These are phyloP conservation scores for Lichenothelia convexa DNA, from an alignment of 495 filamentous ascomycete species.

Conservation along the genomic window DNA sequence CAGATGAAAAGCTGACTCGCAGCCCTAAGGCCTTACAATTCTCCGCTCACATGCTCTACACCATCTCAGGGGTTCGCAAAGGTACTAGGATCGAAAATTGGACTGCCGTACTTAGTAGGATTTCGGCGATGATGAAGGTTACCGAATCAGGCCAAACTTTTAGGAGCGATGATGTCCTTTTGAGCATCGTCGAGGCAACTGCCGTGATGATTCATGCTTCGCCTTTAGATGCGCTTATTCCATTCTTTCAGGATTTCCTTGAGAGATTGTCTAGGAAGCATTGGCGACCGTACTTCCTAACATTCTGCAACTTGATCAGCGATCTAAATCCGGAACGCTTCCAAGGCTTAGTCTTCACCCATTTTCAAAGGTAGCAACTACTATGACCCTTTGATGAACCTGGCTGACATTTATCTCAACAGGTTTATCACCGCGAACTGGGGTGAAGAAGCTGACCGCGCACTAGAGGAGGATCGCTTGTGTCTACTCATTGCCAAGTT, in stretches of 20 bases:
- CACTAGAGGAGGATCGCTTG: constrained; percentile 49
- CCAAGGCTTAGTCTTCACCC: constrained; percentile 51
- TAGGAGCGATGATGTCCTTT: constrained; percentile 14
- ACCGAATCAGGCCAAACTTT: not conserved
- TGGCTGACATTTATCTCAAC: constrained; percentile 12
- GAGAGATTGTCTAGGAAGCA: constrained; percentile 41
- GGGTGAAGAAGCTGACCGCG: constrained; percentile 41
- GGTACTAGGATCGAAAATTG: constrained; percentile 59
- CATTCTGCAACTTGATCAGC: constrained; percentile 65
- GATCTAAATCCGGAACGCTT: constrained; percentile 61
- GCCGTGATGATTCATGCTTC: constrained; percentile 54
- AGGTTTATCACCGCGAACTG: constrained; percentile 45
- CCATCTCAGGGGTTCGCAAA: constrained; percentile 53
- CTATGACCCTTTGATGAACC: not conserved
- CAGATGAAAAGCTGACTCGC: not conserved
- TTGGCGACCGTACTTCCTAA: constrained; percentile 50
- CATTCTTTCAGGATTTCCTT: constrained; percentile 37
- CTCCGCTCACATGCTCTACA: constrained; percentile 44
- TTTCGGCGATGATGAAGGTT: constrained; percentile 14
- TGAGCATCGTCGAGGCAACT: constrained; percentile 22
- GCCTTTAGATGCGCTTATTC: constrained; percentile 61
- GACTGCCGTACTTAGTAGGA: constrained; percentile 39
- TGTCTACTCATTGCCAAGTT: constrained; percentile 53
- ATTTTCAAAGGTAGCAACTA: constrained; percentile 56
- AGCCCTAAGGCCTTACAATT: constrained; percentile 12